A percentile compares a stretch with the other conserved stretches of the same genome.
Conservation (phyloP, 371 early-diverging fungal genomes). For the Catenaria anguillulae region DNA sequence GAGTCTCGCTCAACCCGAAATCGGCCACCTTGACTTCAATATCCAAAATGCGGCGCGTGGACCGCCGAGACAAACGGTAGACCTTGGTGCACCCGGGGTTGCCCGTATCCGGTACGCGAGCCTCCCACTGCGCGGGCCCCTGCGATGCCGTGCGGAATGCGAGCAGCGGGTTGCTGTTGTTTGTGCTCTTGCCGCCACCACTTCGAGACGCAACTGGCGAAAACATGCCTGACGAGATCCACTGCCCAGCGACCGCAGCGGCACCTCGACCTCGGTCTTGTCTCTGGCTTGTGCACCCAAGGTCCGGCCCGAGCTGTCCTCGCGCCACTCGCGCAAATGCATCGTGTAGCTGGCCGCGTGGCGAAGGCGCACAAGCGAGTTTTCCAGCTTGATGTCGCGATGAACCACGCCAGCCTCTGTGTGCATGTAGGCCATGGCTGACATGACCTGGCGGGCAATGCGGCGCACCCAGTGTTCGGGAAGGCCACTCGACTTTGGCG, state of each 20-base stretch:
- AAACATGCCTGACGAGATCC: neutral
- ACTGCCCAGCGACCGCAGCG: neutral
- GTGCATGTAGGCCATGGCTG: conserved; percentile 69
- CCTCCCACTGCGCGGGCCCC: too few species aligned
- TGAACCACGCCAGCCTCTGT: conserved; percentile 54
- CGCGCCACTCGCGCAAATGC: conserved; percentile 13
- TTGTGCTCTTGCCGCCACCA: too few species aligned
- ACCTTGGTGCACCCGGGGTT: too few species aligned
- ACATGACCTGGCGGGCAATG: conserved; percentile 50
- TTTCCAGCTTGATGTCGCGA: conserved; percentile 88
- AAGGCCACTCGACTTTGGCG: conserved; percentile 11
- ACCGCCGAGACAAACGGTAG: too few species aligned
- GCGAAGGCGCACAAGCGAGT: conserved; percentile 35
- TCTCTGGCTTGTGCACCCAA: conserved; percentile 7
- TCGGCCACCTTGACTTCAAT: conserved; percentile 63
- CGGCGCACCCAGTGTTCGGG: conserved; percentile 27
- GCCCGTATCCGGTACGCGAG: neutral
- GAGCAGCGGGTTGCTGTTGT: too few species aligned
- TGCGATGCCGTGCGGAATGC: neutral
- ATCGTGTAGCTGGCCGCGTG: neutral
- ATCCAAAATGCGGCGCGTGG: conserved; percentile 13
- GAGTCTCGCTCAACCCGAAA: conserved; percentile 62
- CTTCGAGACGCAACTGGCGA: neutral
- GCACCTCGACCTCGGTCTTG: neutral
- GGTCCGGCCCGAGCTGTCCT: conserved; percentile 12